A percentile compares a stretch with the other conserved stretches of the same genome.
Evolutionary conservation across 192 early-diverging fungal species (phyloP).

Genomic region (Backusella tarrabulga): DNA sequence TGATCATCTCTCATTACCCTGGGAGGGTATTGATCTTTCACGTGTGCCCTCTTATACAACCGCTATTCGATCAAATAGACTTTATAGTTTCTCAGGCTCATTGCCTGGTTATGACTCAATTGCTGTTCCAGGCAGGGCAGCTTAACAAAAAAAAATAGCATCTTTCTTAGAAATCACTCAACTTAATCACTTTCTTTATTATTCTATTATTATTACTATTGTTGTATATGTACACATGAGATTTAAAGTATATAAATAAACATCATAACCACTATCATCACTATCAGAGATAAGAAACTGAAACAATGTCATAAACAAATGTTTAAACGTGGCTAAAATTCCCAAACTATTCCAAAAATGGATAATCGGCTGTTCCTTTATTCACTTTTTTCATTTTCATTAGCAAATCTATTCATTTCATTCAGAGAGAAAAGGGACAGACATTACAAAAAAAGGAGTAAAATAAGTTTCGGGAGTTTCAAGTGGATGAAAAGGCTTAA

Average conservation of each 20-base stretch:
- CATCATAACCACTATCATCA: not conserved
- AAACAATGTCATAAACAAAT: not conserved
- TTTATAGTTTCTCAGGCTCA: constrained; percentile 22
- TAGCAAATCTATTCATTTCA: not conserved
- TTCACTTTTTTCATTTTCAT: not conserved
- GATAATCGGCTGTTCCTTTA: not conserved
- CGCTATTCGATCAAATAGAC: constrained; percentile 23
- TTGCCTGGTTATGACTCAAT: constrained; percentile 33
- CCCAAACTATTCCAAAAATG: not conserved
- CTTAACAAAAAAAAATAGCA: not conserved
- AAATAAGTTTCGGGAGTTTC: not conserved
- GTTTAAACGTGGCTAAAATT: not conserved
- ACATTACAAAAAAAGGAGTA: not conserved
- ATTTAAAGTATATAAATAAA: not conserved
- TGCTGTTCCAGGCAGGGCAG: constrained; percentile 18
- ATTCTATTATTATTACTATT: not conserved
- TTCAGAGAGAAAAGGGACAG: not conserved
- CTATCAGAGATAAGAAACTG: not conserved
- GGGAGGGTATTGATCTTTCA: constrained; percentile 29
- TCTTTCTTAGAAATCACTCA: not conserved
- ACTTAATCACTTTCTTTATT: not conserved
- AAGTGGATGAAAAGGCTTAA: not conserved
- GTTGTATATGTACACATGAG: not conserved
- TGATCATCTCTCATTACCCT: constrained; percentile 11
- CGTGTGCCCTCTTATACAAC: constrained; percentile 37